Evolutionary conservation across 805 yeast species (phyloP), one percentile per base, ranked within the genome.

Genomic region (Candida krabiensis): DNA sequence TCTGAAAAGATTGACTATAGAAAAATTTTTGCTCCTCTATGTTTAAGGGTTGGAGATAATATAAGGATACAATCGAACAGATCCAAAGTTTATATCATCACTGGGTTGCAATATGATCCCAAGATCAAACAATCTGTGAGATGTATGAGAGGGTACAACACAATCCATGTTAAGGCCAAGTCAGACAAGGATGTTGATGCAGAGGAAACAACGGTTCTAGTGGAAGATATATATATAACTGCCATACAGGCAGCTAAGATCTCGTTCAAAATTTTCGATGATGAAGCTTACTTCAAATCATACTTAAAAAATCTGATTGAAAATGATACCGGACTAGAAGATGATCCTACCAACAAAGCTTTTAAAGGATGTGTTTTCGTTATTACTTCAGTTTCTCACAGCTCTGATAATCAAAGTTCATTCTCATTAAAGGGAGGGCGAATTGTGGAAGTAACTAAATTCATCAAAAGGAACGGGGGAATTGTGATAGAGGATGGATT

Each of bases 101-200:
- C 71, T 1, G 85, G 80, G 0, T 54, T 82, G 24, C 63, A 59
- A 25, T 56, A 60, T 21, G 43, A 42, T 11, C 23, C 34, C 1
- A 34, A 30, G 8, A 8, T 36, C 6, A 44, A 43, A 7, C 49
- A 55, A 13, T 46, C 46, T 0, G 69, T 81, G 5, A 58, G 67
- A 33, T 82, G 88, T 52, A 66, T 79, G 40, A 63, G 88, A 46
- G 89, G 89, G 0, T 82, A 65, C 50, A 79, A 80, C 51, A 62
- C 69, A 0, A 73, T 79, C 2, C 60, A 63, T 44, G 58, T 69
- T 5, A 63, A 52, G 42, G 61, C 53, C 32, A 45, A 56, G 50
- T 51, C 35, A 23, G 46, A 47, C n/a, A 49, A 46, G 34, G 19
- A 32, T 9, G 29, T 32, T 16, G 49, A 40, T 38, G 25, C 63